Evolutionary conservation across 768 basidiomycete genomes (phyloP).

Genomic region (Leccinellum albellum): DNA sequence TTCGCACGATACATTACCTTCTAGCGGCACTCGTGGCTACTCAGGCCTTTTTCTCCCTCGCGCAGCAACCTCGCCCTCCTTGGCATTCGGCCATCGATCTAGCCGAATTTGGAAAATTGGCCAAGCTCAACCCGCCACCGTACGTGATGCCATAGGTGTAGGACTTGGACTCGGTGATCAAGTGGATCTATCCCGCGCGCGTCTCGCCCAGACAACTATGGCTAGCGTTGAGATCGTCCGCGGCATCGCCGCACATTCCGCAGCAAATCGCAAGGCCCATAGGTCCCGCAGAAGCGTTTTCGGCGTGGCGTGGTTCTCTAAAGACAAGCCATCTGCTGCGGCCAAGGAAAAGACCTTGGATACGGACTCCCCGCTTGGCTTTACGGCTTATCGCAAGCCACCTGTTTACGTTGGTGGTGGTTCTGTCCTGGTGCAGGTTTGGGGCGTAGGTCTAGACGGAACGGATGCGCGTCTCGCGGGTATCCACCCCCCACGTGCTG

Average conservation of each 20-base stretch:
- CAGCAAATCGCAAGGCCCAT: constrained; percentile 11
- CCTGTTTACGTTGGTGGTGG: constrained; percentile 67
- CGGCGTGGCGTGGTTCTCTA: constrained; percentile 29
- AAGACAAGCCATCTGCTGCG: constrained; percentile 16
- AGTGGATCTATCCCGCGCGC: constrained; percentile 71
- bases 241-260: constrained; percentile 39
- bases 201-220: constrained; percentile 86
- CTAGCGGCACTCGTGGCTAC: constrained; percentile 57
- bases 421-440: constrained; percentile 81
- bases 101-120: constrained; percentile 26
- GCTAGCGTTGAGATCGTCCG: constrained; percentile 76
- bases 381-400: constrained; percentile 68
- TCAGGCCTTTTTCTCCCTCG: constrained; percentile 52
- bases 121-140: constrained; percentile 9
- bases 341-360: constrained; percentile 9
- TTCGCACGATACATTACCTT: constrained; percentile 27
- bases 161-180: constrained; percentile 40
- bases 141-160: constrained; percentile 23
- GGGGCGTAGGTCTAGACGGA: constrained; percentile 81
- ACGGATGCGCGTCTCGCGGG: constrained; percentile 67
- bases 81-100: constrained; percentile 11
- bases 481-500: constrained; percentile 28
- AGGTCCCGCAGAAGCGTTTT: constrained; percentile 25
- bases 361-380: constrained; percentile 46
- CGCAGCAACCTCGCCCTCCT: constrained; percentile 22